A percentile compares a stretch with the other conserved stretches of the same genome.
Conservation (phyloP, 1,139 yeast species). For the Debaryomyces coudertii region DNA sequence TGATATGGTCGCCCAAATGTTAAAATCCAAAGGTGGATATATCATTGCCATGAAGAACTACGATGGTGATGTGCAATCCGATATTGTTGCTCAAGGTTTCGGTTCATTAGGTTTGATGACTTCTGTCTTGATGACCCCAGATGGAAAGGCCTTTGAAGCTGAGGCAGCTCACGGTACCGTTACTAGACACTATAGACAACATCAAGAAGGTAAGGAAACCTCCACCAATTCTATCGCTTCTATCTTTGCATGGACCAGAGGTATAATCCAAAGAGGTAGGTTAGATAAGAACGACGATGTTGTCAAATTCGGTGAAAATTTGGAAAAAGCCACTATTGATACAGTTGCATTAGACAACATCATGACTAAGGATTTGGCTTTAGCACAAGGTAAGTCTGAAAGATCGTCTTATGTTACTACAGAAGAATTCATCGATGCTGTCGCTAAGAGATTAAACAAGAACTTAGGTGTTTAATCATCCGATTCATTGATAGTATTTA, state of each 20-base stretch:
- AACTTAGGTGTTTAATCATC: slow-evolving; percentile 24
- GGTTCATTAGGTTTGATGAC: slow-evolving; percentile 97
- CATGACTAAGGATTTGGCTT: slow-evolving; percentile 95
- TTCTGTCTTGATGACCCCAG: slow-evolving; percentile 89
- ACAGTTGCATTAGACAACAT: slow-evolving; percentile 83
- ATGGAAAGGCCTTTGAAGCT: slow-evolving; percentile 92
- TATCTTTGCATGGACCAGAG: slow-evolving; percentile 95
- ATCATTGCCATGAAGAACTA: slow-evolving; percentile 95
- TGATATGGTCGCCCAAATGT: slow-evolving; percentile 99
- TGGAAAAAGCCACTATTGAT: slow-evolving; percentile 83
- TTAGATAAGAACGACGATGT: slow-evolving; percentile 86
- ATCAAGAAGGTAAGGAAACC: slow-evolving; percentile 94
- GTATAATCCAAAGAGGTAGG: slow-evolving; percentile 87
- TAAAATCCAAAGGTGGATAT: slow-evolving; percentile 92
- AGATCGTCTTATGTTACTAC: slow-evolving; percentile 83
- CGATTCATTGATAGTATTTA: not conserved
- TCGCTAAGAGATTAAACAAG: slow-evolving; percentile 44
- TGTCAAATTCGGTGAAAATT: slow-evolving; percentile 69
- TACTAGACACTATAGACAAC: slow-evolving; percentile 93
- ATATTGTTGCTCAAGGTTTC: slow-evolving; percentile 96
- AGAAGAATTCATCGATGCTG: slow-evolving; percentile 87
- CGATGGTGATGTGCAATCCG: slow-evolving; percentile 97
- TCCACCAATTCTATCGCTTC: slow-evolving; percentile 99
- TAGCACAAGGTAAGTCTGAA: slow-evolving; percentile 83
- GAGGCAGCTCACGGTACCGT: slow-evolving; percentile 99